Conservation (phyloP, 2,329 filamentous ascomycete genomes). For the Ophidiomyces ophidiicola region DNA sequence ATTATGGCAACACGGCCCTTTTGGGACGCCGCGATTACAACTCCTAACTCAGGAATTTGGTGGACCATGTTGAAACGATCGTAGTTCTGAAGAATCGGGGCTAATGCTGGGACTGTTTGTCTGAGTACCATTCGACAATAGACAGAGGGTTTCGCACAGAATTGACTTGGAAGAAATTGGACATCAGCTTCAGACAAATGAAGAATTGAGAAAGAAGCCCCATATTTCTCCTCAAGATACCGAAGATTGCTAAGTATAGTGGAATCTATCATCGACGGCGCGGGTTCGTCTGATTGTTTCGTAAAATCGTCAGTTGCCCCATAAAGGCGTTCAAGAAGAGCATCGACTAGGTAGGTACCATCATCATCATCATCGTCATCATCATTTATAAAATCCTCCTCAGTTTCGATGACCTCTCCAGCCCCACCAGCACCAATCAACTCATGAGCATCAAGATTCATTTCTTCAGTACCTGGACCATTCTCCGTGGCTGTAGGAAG, state of each 20-base stretch:
- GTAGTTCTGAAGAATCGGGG: slow-evolving; percentile 19
- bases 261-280: too few relatives aligned
- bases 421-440: slow-evolving; percentile 8
- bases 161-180: slow-evolving; percentile 26
- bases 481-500: too few relatives aligned
- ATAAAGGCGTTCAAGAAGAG: slow-evolving; percentile 5
- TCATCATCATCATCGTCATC: slow-evolving; percentile 8
- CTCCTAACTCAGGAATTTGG: slow-evolving; percentile 47
- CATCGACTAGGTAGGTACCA: background rate
- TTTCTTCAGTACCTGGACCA: too few relatives aligned
- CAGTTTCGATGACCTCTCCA: slow-evolving; percentile 13
- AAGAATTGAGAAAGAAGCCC: slow-evolving; percentile 33
- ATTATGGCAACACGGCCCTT: slow-evolving; percentile 46
- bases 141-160: slow-evolving; percentile 23
- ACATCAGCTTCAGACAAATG: slow-evolving; percentile 33
- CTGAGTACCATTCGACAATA: slow-evolving; percentile 23
- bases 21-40: slow-evolving; percentile 47
- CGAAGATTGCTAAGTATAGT: too few relatives aligned
- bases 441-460: slow-evolving; percentile 11
- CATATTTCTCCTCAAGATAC: too few relatives aligned
- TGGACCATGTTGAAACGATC: slow-evolving; percentile 48
- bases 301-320: slow-evolving; percentile 4
- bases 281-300: background rate
- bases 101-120: slow-evolving; percentile 21
- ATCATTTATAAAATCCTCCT: slow-evolving; percentile 12